Base-by-base conservation (phyloP, 495 filamentous ascomycete genomes). In the Daldinia bambusicola region DNA sequence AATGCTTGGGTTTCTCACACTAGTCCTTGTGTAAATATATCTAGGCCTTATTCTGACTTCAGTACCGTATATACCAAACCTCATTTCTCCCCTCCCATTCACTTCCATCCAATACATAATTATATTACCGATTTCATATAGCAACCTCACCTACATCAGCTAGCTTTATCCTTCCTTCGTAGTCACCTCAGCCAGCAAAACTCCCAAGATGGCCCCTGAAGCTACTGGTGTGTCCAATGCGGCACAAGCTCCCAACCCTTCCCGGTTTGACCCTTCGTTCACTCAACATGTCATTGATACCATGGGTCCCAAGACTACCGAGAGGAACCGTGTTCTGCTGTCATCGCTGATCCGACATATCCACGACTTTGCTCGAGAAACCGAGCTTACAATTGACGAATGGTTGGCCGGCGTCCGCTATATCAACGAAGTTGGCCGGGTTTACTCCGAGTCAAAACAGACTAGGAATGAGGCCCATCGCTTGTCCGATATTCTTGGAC, bases 311-410 rank as follows among this genome's bases (percentile, higher is more conserved):
- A 90, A 91, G 59, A 89, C 88, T 30, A 86, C 86, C 63, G 86
- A 87, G 61, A 89, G 92, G 55, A 85, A 89, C 78, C 88, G 89
- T 52, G 80, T 87, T 56, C 80, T 95, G 70, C 79, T 94, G 70
- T 79, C 85, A 55, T 80, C 88, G 34, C 78, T 94, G 67, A 90
- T 94, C 80, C 84, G 83, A 45, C 91, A 93, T 82, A 84, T 95
- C 61, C 92, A 95, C 83, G 91, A 93, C 80, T 95, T 95, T 74
- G 87, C 91, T 52, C 90, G 92, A 63, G 92, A 95, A 80, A 88
- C 92, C 70, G 90, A 94, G 79, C 87, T 95, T 58, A 92, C 90
- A 32, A 83, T 88, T 14, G 90, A 91, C 70, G 92, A 95, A 82
- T 95, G 90, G 91, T 88, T 93, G 88, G 78, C 86, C 18, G 92